Conservation (phyloP, 345 rosid species). For the Kernera saxatilis region DNA sequence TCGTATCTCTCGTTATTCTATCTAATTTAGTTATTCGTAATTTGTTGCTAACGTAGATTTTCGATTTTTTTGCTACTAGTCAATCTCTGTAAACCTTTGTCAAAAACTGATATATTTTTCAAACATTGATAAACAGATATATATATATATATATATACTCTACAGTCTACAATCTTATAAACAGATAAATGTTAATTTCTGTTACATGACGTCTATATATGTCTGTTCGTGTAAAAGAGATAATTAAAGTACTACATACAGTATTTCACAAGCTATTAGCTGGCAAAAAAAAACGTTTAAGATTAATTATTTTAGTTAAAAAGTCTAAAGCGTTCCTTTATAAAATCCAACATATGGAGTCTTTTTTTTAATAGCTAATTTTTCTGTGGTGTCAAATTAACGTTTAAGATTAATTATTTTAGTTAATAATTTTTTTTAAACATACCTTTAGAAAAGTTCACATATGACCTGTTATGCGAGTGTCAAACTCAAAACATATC, state of each 20-base stretch:
- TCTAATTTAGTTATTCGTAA: too few species aligned
- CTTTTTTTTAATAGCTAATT: not conserved
- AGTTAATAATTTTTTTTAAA: not conserved
- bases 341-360: not conserved
- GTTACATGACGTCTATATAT: not conserved
- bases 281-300: not conserved
- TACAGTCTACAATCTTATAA: not conserved
- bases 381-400: not conserved
- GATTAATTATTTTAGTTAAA: not conserved
- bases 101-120: too few species aligned
- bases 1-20: too few species aligned
- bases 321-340: not conserved
- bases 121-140: too few species aligned
- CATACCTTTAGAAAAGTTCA: not conserved
- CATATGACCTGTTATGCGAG: not conserved
- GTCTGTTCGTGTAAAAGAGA: not conserved
- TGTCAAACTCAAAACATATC: not conserved
- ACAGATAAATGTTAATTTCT: not conserved
- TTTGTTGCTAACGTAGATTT: too few species aligned
- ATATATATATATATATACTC: too few species aligned
- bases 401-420: not conserved
- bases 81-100: too few species aligned
- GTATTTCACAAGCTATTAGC: not conserved
- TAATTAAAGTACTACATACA: not conserved
- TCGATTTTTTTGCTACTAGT: too few species aligned